phyloP scores from a whole-genome alignment of 495 filamentous ascomycete genomes.

The Penicillium coffeae region DNA sequence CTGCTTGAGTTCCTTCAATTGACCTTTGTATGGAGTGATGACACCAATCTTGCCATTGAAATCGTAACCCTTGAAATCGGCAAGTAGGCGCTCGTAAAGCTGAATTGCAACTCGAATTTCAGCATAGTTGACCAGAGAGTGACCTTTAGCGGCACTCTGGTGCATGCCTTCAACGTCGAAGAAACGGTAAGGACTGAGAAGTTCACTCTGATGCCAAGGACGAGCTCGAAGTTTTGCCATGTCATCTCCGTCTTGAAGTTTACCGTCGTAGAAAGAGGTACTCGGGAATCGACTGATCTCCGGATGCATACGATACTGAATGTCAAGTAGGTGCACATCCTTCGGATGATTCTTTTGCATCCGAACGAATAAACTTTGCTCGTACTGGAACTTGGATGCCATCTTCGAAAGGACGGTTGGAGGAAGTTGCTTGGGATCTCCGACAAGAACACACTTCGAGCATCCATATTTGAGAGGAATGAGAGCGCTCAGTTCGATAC shows the following conservation, averaged over 20 bases:
- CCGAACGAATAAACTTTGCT: constrained; percentile 95
- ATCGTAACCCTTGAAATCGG: constrained; percentile 65
- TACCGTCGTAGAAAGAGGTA: constrained; percentile 83
- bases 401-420: constrained; percentile 93
- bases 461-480: constrained; percentile 98
- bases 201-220: constrained; percentile 77
- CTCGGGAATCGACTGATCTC: constrained; percentile 90
- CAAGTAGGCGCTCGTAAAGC: constrained; percentile 71
- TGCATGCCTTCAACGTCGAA: constrained; percentile 93
- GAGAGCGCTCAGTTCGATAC: constrained; percentile 91
- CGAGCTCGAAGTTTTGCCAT: constrained; percentile 72
- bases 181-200: constrained; percentile 93
- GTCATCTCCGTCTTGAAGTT: constrained; percentile 74
- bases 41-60: constrained; percentile 85
- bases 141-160: constrained; percentile 67
- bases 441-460: constrained; percentile 93
- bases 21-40: constrained; percentile 95
- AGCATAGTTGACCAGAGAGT: constrained; percentile 84
- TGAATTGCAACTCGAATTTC: constrained; percentile 82
- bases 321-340: constrained; percentile 91
- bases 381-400: constrained; percentile 89
- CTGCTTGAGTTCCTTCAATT: constrained; percentile 72
- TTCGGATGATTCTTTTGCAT: constrained; percentile 90
- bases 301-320: constrained; percentile 98
- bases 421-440: constrained; percentile 94